Percentiles rank a stretch among this genome's conserved stretches.
These are phyloP conservation scores for Hypericum androsaemum DNA, from an alignment of 345 rosid genomes.

Conservation along the genomic window DNA sequence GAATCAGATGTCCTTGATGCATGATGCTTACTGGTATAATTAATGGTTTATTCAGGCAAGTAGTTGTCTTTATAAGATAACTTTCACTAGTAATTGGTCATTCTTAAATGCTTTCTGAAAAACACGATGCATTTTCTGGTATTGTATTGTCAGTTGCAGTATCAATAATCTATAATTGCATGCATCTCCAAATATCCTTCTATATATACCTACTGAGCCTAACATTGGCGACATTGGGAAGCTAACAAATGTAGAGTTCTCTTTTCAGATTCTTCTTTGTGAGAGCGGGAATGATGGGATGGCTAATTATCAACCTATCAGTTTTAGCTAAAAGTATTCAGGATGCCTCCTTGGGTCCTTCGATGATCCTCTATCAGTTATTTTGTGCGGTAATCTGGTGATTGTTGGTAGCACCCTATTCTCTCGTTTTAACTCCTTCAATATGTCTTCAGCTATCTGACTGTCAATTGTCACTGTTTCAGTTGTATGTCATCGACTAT, in stretches of 20 bases:
- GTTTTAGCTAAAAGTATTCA: slow-evolving; percentile 61
- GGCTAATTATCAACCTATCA: slow-evolving; percentile 85
- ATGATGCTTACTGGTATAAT: not conserved
- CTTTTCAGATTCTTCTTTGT: slow-evolving; percentile 75
- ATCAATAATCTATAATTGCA: too few species aligned
- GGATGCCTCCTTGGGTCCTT: slow-evolving; percentile 38
- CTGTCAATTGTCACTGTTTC: slow-evolving; percentile 16
- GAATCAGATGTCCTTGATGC: not conserved
- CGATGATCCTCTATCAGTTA: slow-evolving; percentile 82
- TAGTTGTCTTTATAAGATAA: too few species aligned
- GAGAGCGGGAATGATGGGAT: slow-evolving; percentile 98
- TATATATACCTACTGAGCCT: too few species aligned
- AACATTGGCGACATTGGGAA: too few species aligned
- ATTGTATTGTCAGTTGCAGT: too few species aligned
- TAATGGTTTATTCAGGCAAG: not conserved
- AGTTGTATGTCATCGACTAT: slow-evolving; percentile 77
- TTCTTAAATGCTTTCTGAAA: too few species aligned
- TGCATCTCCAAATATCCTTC: too few species aligned
- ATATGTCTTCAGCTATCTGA: slow-evolving; percentile 10
- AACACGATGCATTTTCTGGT: too few species aligned
- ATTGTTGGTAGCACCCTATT: slow-evolving; percentile 4
- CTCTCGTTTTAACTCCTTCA: not conserved
- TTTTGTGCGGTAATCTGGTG: slow-evolving; percentile 55
- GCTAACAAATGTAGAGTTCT: slow-evolving; percentile 14
- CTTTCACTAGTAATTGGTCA: too few species aligned